phyloP scores from a whole-genome alignment of 2,329 filamentous ascomycete genomes.

The Xylariaceae sp. region DNA sequence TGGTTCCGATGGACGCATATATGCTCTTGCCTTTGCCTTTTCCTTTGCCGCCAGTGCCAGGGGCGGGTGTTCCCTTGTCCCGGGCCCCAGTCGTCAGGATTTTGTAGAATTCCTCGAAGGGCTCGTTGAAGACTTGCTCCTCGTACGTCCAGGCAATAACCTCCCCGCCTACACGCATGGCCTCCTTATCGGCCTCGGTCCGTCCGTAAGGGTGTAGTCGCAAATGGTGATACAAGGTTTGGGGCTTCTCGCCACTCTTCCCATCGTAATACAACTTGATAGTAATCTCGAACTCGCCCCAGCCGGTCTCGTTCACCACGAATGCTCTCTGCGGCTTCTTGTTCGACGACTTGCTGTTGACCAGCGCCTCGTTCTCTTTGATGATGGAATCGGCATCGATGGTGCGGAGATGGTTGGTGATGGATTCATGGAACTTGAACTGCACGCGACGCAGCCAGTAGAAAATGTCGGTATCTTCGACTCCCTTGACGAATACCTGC shows the following conservation, averaged over 20 bases:
- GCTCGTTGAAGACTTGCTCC: conserved; percentile 95
- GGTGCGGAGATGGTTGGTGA: conserved; percentile 82
- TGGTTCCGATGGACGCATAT: conserved; percentile 7
- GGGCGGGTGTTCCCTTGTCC: conserved; percentile 39
- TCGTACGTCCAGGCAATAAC: conserved; percentile 82
- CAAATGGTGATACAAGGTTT: conserved; percentile 90
- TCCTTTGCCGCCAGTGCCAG: conserved; percentile 45
- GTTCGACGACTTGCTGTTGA: conserved; percentile 24
- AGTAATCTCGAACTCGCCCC: conserved; percentile 96
- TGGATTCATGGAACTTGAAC: conserved; percentile 97
- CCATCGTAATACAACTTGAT: conserved; percentile 91
- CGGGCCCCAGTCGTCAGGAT: conserved; percentile 69
- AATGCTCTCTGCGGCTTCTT: conserved; percentile 53
- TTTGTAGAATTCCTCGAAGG: conserved; percentile 87
- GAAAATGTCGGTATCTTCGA: conserved; percentile 84
- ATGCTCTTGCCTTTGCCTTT: conserved; percentile 47
- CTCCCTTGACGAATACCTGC: conserved; percentile 87
- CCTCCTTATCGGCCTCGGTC: conserved; percentile 65
- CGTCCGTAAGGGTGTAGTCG: conserved; percentile 87
- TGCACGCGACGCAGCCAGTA: conserved; percentile 97
- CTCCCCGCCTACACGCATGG: conserved; percentile 54
- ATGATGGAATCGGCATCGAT: conserved; percentile 34
- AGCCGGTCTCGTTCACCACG: conserved; percentile 84
- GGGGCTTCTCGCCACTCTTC: conserved; percentile 84
- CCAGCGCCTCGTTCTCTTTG: conserved; percentile 27